Evolutionary conservation across 2,329 filamentous ascomycete species (phyloP), one percentile per base, ranked within the genome.

Genomic region (Nannizziopsis arthrosporioides): DNA sequence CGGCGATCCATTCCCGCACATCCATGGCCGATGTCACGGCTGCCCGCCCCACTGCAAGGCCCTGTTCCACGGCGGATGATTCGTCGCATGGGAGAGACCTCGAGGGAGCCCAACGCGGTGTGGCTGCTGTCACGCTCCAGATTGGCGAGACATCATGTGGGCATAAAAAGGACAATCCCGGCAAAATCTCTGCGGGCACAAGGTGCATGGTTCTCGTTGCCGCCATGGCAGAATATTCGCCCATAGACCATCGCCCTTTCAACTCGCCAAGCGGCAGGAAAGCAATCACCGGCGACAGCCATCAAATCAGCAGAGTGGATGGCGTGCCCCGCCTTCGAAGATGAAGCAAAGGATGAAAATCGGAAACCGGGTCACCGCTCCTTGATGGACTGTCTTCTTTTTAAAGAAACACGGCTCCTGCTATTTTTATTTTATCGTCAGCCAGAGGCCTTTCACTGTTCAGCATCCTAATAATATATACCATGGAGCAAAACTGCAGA

Each of bases 131-230:
- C 45, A 47, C 38, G 45, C 37, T 18, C 11, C 9, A 8, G 45
- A 42, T 36, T 42, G 45, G 45, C 45, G 31, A 31, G 45, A 30
- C n/a, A 18, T 47, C 45, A 47, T 42, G 45, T 47, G 45, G 44
- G 22, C 32, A 35, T 7, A 14, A 14, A 17, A 32, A 35, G 27
- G 37, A 19, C 19, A 22, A 15, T 18, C n/a, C 17, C 14, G 8
- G 22, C 22, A 27, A 27, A 27, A 27, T 27, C 34, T 36, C 34
- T 15, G 34, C 34, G 12, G 15, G 34, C 3, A 12, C 12, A 15
- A 5, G 34, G 34, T n/a, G 15, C 34, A 15, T 36, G 34, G 34
- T n/a, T 36, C 34, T 12, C 12, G 12, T 36, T 36, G 34, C 34
- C 15, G 34, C 12, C 34, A n/a, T 36, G 34, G 12, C 15, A 15